Conservation (phyloP, 495 filamentous ascomycete species). For the Trichoderma virens region DNA sequence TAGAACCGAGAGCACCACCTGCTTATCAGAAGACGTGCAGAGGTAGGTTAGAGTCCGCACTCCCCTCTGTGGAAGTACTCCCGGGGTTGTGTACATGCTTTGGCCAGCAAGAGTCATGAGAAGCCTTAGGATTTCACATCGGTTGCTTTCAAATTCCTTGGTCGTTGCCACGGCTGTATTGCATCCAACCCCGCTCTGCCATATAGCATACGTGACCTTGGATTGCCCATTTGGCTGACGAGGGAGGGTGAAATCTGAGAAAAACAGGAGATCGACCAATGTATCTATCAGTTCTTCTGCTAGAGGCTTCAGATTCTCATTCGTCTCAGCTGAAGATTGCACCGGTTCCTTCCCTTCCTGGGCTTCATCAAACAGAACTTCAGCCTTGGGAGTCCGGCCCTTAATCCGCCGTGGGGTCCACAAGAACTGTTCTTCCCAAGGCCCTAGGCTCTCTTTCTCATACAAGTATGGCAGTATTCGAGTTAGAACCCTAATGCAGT, state of each 20-base stretch:
- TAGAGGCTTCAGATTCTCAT: constrained; percentile 74
- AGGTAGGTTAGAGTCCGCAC: constrained; percentile 86
- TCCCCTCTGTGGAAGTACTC: constrained; percentile 75
- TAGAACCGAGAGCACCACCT: constrained; percentile 72
- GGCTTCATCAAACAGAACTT: constrained; percentile 82
- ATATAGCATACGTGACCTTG: constrained; percentile 90
- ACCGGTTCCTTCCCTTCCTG: constrained; percentile 41
- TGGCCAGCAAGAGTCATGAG: constrained; percentile 80
- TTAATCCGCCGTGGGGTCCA: constrained; percentile 69
- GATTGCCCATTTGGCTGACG: constrained; percentile 52
- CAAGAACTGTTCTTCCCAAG: constrained; percentile 90
- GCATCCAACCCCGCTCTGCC: constrained; percentile 96
- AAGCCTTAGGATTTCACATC: constrained; percentile 81
- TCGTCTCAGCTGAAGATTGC: constrained; percentile 38
- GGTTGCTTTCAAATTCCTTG: constrained; percentile 85
- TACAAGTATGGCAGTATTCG: constrained; percentile 86
- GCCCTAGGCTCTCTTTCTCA: constrained; percentile 76
- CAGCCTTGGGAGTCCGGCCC: constrained; percentile 46
- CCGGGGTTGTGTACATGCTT: constrained; percentile 86
- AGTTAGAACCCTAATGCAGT: constrained; percentile 91
- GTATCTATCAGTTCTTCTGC: constrained; percentile 93
- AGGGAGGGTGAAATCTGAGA: constrained; percentile 79
- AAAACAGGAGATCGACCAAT: constrained; percentile 85
- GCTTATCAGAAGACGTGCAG: constrained; percentile 73
- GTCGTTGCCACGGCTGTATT: constrained; percentile 81